Conservation (phyloP, 345 rosid genomes). For the Balakata baccata region DNA sequence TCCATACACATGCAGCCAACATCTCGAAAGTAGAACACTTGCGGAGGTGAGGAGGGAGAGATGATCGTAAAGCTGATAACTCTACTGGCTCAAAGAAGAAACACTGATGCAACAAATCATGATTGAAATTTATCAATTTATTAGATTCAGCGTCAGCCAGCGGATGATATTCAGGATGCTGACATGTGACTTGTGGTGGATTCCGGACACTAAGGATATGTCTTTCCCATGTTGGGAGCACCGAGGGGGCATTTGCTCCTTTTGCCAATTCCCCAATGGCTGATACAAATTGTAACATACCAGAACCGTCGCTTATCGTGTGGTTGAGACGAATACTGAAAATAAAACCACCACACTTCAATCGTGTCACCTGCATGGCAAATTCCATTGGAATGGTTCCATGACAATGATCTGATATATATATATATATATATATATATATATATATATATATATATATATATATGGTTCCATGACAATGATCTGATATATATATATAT, state of each 20-base stretch:
- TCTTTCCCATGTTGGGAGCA: conserved; percentile 19
- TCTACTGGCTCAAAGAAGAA: conserved; percentile 20
- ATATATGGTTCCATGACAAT: too few species aligned
- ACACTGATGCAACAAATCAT: conserved; percentile 9
- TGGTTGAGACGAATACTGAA: conserved; percentile 16
- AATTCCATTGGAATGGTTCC: too few species aligned
- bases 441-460: too few species aligned
- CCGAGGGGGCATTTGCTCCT: conserved; percentile 9
- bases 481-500: too few species aligned
- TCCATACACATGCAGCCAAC: conserved; percentile 29
- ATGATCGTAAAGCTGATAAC: conserved; percentile 7
- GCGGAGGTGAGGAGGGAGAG: conserved; percentile 5
- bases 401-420: too few species aligned
- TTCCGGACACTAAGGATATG: not conserved
- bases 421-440: too few species aligned
- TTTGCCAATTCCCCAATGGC: conserved; percentile 17
- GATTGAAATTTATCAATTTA: not conserved
- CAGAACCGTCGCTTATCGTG: conserved; percentile 17
- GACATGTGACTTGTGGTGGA: conserved; percentile 18
- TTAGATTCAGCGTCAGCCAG: not conserved
- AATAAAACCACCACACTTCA: conserved; percentile 22
- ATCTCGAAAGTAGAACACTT: conserved; percentile 23
- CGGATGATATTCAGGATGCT: conserved; percentile 8
- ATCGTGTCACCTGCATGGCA: conserved; percentile 16
- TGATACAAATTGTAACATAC: conserved; percentile 2